Evolutionary conservation across 2,329 filamentous ascomycete species (phyloP), one percentile per base, ranked within the genome.

Genomic region (Emericellopsis atlantica): DNA sequence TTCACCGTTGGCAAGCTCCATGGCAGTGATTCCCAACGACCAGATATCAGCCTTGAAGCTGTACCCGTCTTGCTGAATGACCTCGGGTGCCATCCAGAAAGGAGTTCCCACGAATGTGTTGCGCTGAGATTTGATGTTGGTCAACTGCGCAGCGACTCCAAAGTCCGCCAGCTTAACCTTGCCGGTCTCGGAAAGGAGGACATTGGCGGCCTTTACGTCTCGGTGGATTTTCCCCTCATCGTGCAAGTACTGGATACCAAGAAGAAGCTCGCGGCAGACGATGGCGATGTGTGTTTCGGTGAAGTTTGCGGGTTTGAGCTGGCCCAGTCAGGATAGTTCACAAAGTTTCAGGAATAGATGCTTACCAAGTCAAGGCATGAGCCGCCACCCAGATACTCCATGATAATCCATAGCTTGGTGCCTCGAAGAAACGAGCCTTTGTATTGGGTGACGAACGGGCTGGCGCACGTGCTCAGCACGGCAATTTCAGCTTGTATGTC

Each of bases 401-500:
- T 98, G 44, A 96, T 87, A 56, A 98, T 98, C 92, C 92, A 98
- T 69, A 98, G 68, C 65, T 96, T 98, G 58, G 89, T 84, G 22
- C 92, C 92, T 51, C 86, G 79, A n/a, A 96, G 74, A 60, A 96
- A 98, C 56, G 89, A 95, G 18, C 86, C 84, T 59, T 89, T 93
- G 71, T 98, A 98, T 58, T 94, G 85, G 14, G 92, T 96, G 50
- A 98, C 88, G 60, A 84, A 93, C 37, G 84, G 83, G 58, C 89
- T 95, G 50, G 84, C 84, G 67, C 92, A 98, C 40, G 92, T 95
- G 62, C 89, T 92, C 45, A 98, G 72, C 29, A 98, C 84, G 3
- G 87, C 84, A 50, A 98, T 96, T 59, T 98, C 92, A 56, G 94
- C 88, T 54, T 98, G 90, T 44, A 98, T 96, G 58, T 98, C 92